Evolutionary conservation across 164 flowering plant genomes (phyloP).

Genomic region (Tetrastigma voinierianum): DNA sequence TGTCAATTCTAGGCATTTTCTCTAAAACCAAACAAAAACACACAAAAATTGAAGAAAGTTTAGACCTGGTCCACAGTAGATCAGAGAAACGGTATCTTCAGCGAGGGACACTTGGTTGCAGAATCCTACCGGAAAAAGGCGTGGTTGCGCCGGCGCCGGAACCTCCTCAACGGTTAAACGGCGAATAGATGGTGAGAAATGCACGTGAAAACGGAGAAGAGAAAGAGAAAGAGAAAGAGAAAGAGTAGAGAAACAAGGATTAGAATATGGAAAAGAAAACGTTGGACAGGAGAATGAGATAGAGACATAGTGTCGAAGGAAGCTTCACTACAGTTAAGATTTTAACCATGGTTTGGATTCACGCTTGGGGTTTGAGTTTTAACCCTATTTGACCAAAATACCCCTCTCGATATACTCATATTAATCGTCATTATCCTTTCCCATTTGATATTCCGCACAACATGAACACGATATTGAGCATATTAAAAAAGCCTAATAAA

Average conservation of each 20-base stretch:
- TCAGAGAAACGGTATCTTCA: not conserved
- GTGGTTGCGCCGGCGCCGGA: too few species aligned
- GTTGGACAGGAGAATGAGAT: not conserved
- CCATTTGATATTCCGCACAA: too few species aligned
- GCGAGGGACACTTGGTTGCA: not conserved
- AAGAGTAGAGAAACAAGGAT: not conserved
- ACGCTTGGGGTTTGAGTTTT: not conserved
- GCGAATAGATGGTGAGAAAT: too few species aligned
- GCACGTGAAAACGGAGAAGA: not conserved
- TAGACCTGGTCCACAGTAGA: not conserved
- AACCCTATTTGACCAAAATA: not conserved
- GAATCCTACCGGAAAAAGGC: not conserved
- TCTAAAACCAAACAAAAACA: constrained; percentile 1
- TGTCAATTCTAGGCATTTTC: not conserved
- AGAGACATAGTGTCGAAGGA: not conserved
- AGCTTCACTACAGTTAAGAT: constrained; percentile 3
- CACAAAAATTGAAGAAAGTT: not conserved
- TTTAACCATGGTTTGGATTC: constrained; percentile 4
- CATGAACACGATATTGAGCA: too few species aligned
- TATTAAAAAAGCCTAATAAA: too few species aligned
- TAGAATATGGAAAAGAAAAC: not conserved
- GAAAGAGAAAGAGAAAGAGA: not conserved
- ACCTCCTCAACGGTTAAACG: too few species aligned
- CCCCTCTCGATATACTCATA: not conserved
- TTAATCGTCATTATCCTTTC: not conserved